These are phyloP conservation scores for Stipa capillata DNA, from an alignment of 176 grass and related monocot species.

Conservation along the genomic window DNA sequence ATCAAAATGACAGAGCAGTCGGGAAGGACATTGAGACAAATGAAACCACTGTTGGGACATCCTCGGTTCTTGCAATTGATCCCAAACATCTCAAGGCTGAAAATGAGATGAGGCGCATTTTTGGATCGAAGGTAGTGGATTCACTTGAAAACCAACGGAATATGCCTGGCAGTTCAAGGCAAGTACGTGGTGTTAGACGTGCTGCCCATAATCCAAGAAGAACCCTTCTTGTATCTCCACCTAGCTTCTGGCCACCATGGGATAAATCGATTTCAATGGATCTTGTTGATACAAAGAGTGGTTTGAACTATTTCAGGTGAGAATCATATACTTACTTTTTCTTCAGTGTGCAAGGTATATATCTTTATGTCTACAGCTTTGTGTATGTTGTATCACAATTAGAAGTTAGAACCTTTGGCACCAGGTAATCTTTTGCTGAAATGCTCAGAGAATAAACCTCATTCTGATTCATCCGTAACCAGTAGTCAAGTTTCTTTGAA, in stretches of 20 bases:
- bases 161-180: conserved; percentile 56
- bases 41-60: conserved; percentile 7
- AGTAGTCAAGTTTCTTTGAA: background rate
- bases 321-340: background rate
- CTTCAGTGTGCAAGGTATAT: background rate
- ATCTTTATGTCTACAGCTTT: background rate
- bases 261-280: conserved; percentile 87
- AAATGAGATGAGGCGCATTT: conserved; percentile 96
- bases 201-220: conserved; percentile 66
- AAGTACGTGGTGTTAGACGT: conserved; percentile 65
- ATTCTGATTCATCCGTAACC: background rate
- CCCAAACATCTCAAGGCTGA: conserved; percentile 82
- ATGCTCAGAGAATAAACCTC: background rate
- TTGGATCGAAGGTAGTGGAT: conserved; percentile 95
- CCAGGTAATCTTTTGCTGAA: background rate
- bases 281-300: conserved; percentile 66
- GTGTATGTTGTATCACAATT: background rate
- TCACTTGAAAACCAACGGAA: conserved; percentile 84
- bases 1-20: conserved; percentile 30
- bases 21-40: conserved; percentile 43
- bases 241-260: conserved; percentile 74
- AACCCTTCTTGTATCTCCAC: conserved; percentile 74
- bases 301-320: conserved; percentile 90
- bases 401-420: background rate
- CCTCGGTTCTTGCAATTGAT: conserved; percentile 63